Percentiles rank a stretch among this genome's conserved stretches.
Evolutionary conservation across 1,284 basidiomycete species (phyloP).

Genomic region (Farysia itapuensis): DNA sequence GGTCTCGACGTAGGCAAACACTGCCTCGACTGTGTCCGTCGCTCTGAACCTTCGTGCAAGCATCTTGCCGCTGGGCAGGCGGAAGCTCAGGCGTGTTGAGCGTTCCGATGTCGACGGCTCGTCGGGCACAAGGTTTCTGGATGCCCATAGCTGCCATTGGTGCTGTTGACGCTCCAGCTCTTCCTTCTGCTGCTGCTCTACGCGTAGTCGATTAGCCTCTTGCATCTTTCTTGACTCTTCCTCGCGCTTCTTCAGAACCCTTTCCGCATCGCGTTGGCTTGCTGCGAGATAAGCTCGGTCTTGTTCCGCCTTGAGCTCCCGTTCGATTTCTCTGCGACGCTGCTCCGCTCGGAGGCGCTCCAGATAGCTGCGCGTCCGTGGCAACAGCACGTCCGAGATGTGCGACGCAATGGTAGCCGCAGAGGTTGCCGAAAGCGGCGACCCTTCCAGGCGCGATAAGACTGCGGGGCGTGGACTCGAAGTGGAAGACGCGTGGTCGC

Average conservation of each 20-base stretch:
- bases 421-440: constrained; percentile 31
- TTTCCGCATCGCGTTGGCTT: constrained; percentile 34
- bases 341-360: constrained; percentile 38
- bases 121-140: constrained; percentile 27
- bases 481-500: constrained; percentile 1
- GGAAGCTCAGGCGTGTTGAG: constrained; percentile 33
- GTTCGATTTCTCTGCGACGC: constrained; percentile 37
- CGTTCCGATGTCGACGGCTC: constrained; percentile 17
- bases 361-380: constrained; percentile 39
- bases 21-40: constrained; percentile 24
- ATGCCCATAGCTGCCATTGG: constrained; percentile 50
- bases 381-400: constrained; percentile 44
- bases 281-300: constrained; percentile 49
- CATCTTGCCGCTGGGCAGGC: constrained; percentile 45
- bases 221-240: constrained; percentile 23
- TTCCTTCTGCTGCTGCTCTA: constrained; percentile 12
- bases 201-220: constrained; percentile 11
- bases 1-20: constrained; percentile 48
- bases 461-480: constrained; percentile 40
- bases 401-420: constrained; percentile 35
- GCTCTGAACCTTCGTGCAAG: constrained; percentile 30
- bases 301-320: constrained; percentile 44
- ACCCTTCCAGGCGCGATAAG: constrained; percentile 46
- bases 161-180: constrained; percentile 10
- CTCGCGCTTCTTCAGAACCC: constrained; percentile 26